These are phyloP conservation scores for Xenoacremonium recifei DNA, from an alignment of 2,329 filamentous ascomycete species.

Conservation along the genomic window DNA sequence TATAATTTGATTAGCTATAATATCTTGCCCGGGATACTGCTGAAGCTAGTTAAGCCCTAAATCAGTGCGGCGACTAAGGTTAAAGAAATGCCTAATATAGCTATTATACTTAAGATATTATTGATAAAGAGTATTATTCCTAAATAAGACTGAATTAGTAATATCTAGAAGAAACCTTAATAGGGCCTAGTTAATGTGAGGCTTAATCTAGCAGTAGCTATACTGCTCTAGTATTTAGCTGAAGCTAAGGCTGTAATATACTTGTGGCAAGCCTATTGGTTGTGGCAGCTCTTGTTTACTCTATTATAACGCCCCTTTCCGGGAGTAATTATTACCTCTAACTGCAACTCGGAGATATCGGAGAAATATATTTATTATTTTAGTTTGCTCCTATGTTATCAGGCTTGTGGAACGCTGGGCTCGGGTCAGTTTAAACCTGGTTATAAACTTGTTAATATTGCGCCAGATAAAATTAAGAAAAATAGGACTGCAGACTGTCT, in stretches of 20 bases:
- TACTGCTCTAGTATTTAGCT: slow-evolving; percentile 8
- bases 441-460: slow-evolving; percentile 10
- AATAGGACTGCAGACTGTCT: slow-evolving; percentile 1
- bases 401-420: background rate
- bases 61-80: slow-evolving; percentile 5
- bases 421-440: slow-evolving; percentile 2
- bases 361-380: slow-evolving; percentile 11
- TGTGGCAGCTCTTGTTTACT: slow-evolving; percentile 4
- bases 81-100: slow-evolving; percentile 7
- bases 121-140: slow-evolving; percentile 4
- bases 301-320: slow-evolving; percentile 7
- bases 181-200: slow-evolving; percentile 3
- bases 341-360: slow-evolving; percentile 5
- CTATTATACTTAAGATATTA: slow-evolving; percentile 5
- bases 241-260: slow-evolving; percentile 5
- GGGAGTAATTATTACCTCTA: slow-evolving; percentile 6
- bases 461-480: slow-evolving; percentile 6
- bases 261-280: background rate
- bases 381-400: slow-evolving; percentile 5
- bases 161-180: slow-evolving; percentile 6
- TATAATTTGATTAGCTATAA: slow-evolving; percentile 2
- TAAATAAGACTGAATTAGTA: slow-evolving; percentile 6
- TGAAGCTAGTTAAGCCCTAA: slow-evolving; percentile 6
- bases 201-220: slow-evolving; percentile 7
- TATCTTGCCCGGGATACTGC: background rate